Conservation (phyloP, 345 rosid genomes). For the Euphorbia lathyris region DNA sequence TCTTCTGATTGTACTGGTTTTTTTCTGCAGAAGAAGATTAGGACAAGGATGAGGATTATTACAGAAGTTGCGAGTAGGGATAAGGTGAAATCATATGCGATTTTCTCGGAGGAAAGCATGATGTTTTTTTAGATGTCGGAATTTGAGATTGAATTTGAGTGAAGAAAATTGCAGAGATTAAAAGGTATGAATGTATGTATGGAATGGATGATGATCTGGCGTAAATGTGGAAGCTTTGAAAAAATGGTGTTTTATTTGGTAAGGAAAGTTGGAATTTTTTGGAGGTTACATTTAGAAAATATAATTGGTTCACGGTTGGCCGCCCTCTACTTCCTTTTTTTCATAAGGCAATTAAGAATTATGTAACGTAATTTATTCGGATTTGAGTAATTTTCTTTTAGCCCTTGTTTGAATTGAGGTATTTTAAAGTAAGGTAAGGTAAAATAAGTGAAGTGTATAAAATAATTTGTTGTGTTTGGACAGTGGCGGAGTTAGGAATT, state of each 20-base stretch:
- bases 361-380: too few relatives aligned
- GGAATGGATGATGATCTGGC: not conserved
- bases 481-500: too few relatives aligned
- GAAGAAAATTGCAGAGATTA: not conserved
- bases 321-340: slow-evolving; percentile 17
- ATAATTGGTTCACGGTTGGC: slow-evolving; percentile 32
- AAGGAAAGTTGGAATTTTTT: slow-evolving; percentile 22
- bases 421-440: too few relatives aligned
- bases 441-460: too few relatives aligned
- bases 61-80: slow-evolving; percentile 44
- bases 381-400: too few relatives aligned
- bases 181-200: too few relatives aligned
- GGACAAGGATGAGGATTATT: slow-evolving; percentile 41
- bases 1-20: slow-evolving; percentile 54
- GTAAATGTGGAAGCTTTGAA: slow-evolving; percentile 21
- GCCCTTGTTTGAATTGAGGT: too few relatives aligned
- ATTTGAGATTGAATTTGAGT: not conserved
- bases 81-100: slow-evolving; percentile 47
- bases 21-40: slow-evolving; percentile 48
- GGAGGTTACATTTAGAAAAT: not conserved
- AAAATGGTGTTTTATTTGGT: slow-evolving; percentile 28
- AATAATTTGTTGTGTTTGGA: too few relatives aligned
- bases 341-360: too few relatives aligned
- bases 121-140: slow-evolving; percentile 2
- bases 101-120: slow-evolving; percentile 39